Conservation (phyloP, 2,329 filamentous ascomycete species). For the Tolypocladium album region DNA sequence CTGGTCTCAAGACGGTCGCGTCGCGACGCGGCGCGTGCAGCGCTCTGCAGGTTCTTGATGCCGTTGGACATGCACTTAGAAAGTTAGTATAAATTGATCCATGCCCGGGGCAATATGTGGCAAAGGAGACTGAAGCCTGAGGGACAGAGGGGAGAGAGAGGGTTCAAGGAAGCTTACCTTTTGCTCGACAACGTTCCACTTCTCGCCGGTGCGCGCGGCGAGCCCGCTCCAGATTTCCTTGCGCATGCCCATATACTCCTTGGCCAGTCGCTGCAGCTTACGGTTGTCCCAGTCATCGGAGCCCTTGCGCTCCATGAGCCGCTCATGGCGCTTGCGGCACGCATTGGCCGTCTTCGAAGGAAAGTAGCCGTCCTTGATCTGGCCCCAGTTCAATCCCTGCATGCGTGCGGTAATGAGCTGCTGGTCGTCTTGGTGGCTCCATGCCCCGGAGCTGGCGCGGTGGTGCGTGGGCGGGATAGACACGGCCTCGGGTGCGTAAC, state of each 20-base stretch:
- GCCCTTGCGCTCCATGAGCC: conserved; percentile 65
- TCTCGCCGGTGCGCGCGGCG: conserved; percentile 67
- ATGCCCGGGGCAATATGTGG: too few species aligned
- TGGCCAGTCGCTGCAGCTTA: conserved; percentile 63
- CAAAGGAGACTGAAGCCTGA: too few species aligned
- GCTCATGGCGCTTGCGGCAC: conserved; percentile 81
- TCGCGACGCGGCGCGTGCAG: conserved; percentile 53
- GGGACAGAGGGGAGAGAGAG: too few species aligned
- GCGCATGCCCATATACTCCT: conserved; percentile 68
- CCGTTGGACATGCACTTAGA: conserved; percentile 67
- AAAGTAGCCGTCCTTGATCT: conserved; percentile 69
- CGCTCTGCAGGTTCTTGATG: conserved; percentile 67
- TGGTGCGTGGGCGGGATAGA: conserved; percentile 34
- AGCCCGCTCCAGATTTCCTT: conserved; percentile 74
- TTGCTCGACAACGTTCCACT: conserved; percentile 60
- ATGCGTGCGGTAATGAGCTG: conserved; percentile 61
- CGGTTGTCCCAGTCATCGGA: conserved; percentile 70
- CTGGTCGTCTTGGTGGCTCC: conserved; percentile 66
- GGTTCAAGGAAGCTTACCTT: conserved; percentile 34
- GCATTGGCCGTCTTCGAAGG: conserved; percentile 70
- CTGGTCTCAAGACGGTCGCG: conserved; percentile 48
- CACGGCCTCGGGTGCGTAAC: conserved; percentile 23
- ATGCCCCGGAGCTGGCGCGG: conserved; percentile 53
- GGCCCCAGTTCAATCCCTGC: conserved; percentile 71
- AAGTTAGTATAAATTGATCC: conserved; percentile 3